Base-by-base conservation (phyloP, 768 basidiomycete species). In the Coprinopsis cinerea region DNA sequence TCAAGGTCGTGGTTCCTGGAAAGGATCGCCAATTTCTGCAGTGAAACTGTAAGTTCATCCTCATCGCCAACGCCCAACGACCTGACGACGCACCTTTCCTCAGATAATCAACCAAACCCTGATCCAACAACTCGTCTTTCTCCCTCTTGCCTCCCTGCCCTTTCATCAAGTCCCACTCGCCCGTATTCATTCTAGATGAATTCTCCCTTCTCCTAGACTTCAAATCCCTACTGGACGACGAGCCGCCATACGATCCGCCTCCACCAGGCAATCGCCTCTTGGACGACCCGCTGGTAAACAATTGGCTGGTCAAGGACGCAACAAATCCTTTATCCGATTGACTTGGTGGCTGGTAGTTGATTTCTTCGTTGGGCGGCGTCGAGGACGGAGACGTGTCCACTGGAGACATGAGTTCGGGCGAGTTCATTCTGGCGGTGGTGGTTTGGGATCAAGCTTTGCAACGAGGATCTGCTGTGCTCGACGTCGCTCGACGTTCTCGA, bases 121-220 rank as follows among this genome's bases (percentile, higher is more conserved):
- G 55, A 61, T 82, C 79, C 44, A 81, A 64, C 45, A 81, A 64
- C 17, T 81, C 79, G 36, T 79, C 78, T 54, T 78, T 80, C 46
- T 81, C 78, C 49, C 75, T 64, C 59, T 72, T 77, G n/a, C 62
- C 64, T 17, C 64, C 63, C 27, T 64, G 63, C 7, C 45, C 47
- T 32, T 76, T 72, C 17, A n/a, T n/a, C n/a, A n/a, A n/a, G n/a
- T 50, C 49, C 49, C 49, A 50, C 11, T 23, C 30, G 14, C 11
- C 20, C 2, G 24, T 34, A 17, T 26, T 30, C 28, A 35, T 35
- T 30, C 49, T 18, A 10, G 18, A 9, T 14, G 49, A 44, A 17
- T 50, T 50, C 24, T 50, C 49, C 28, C 49, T 50, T 22, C 49
- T 50, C 49, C 49, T 30, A 1, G 49, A 34, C 23, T 44, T 44